Evolutionary conservation across 768 basidiomycete genomes (phyloP).

Genomic region (Udeniomyces megalosporus): DNA sequence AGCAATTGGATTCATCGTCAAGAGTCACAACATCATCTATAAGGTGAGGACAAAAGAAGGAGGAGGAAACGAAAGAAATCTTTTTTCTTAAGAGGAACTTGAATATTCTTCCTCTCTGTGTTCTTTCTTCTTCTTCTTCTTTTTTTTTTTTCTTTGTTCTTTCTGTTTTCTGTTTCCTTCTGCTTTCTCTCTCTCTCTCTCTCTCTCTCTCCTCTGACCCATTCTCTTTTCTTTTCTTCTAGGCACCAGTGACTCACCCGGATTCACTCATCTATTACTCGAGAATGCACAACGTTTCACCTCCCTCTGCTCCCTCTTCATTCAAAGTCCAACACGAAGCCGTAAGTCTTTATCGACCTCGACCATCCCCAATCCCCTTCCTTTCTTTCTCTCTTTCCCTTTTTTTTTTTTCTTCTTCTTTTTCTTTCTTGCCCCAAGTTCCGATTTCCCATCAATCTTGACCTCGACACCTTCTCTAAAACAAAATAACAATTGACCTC

Average conservation of each 20-base stretch:
- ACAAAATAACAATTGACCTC: no score
- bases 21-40: conserved; percentile 6
- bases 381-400: no score
- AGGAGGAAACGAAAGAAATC: no score
- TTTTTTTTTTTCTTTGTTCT: background rate
- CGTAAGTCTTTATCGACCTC: no score
- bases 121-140: background rate
- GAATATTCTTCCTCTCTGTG: no score
- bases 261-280: conserved; percentile 4
- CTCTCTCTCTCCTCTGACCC: background rate
- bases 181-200: background rate
- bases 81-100: no score
- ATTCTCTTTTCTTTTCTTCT: background rate
- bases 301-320: background rate
- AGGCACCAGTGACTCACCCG: conserved; percentile 7
- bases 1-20: conserved; percentile 6
- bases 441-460: no score
- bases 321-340: conserved; percentile 4
- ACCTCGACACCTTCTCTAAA: no score
- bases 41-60: background rate
- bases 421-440: no score
- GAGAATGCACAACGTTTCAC: background rate
- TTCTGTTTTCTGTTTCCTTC: background rate
- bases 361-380: no score
- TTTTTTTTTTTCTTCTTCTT: no score